Evolutionary conservation across 176 grass and related monocot species (phyloP).

Genomic region (Guadua angustifolia): DNA sequence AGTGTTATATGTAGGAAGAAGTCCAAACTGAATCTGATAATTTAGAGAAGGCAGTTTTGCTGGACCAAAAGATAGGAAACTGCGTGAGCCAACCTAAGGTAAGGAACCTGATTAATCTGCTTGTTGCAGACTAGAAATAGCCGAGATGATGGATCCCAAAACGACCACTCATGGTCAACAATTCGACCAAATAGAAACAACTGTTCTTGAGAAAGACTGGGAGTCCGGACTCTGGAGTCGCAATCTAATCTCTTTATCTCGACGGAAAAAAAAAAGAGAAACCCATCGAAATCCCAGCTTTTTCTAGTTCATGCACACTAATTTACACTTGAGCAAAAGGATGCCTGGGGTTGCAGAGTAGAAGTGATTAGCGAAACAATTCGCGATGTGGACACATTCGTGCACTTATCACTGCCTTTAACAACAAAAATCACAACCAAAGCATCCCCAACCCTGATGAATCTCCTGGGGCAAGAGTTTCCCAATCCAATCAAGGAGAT

Average conservation of each 20-base stretch:
- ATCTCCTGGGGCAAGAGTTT: background rate
- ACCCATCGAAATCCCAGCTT: background rate
- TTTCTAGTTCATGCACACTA: background rate
- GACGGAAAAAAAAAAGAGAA: background rate
- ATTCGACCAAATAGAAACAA: background rate
- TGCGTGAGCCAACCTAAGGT: background rate
- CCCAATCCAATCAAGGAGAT: slow-evolving; percentile 17
- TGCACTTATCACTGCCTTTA: background rate
- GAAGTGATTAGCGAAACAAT: background rate
- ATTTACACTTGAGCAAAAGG: background rate
- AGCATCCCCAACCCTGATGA: background rate
- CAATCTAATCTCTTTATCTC: background rate
- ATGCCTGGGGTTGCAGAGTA: background rate
- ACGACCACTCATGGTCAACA: background rate
- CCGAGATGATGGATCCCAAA: background rate
- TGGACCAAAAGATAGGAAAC: background rate
- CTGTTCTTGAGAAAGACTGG: background rate
- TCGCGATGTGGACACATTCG: background rate
- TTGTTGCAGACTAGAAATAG: background rate
- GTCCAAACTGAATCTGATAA: slow-evolving; percentile 6
- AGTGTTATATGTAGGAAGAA: background rate
- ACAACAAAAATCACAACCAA: background rate
- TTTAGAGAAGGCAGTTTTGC: background rate
- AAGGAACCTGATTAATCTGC: background rate
- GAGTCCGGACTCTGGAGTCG: background rate